Conservation (phyloP, 2,329 filamentous ascomycete genomes). For the Spiromastix sp. region DNA sequence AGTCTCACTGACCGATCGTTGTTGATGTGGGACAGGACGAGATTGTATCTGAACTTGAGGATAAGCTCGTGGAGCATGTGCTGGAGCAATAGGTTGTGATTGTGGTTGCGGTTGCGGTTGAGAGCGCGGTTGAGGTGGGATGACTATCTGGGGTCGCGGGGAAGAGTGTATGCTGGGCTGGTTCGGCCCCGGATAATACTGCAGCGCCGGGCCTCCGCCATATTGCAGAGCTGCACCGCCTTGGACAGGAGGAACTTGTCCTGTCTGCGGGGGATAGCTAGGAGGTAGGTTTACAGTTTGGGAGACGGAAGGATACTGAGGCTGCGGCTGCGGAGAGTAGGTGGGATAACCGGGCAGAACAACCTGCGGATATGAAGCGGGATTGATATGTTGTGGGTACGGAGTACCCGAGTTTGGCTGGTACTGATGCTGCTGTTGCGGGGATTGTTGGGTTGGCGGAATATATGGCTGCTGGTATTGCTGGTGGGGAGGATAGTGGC, state of each 20-base stretch:
- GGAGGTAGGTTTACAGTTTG: conserved; percentile 29
- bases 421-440: conserved; percentile 20
- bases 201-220: conserved; percentile 15
- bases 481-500: conserved; percentile 24
- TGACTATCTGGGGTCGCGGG: conserved; percentile 9
- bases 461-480: conserved; percentile 1
- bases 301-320: conserved; percentile 23
- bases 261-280: conserved; percentile 22
- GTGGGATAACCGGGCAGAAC: conserved; percentile 23
- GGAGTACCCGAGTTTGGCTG: conserved; percentile 21
- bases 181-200: conserved; percentile 16
- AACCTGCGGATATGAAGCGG: conserved; percentile 23
- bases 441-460: conserved; percentile 13
- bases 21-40: conserved; percentile 4
- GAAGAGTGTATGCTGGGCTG: conserved; percentile 10
- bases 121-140: conserved; percentile 12
- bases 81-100: conserved; percentile 6
- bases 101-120: conserved; percentile 14
- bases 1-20: conserved; percentile 1
- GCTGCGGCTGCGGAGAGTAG: conserved; percentile 23
- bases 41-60: conserved; percentile 8
- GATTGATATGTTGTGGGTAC: conserved; percentile 26
- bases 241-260: conserved; percentile 22
- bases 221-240: conserved; percentile 19
- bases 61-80: conserved; percentile 2